phyloP scores from a whole-genome alignment of 176 grass and related monocot species.

The Hordeum marinum region DNA sequence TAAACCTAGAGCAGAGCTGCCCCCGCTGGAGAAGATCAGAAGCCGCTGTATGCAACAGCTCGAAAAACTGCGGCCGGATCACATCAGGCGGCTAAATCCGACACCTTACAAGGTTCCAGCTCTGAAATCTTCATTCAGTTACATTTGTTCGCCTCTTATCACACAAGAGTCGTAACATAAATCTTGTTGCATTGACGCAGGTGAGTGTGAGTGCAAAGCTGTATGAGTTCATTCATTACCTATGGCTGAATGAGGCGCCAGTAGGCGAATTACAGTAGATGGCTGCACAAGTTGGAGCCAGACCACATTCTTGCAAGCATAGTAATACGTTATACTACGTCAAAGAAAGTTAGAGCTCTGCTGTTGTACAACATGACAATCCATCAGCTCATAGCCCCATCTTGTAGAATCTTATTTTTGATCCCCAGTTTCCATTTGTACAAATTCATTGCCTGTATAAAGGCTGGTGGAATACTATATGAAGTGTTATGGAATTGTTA shows the following conservation, averaged over 20 bases:
- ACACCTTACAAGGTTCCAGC: slow-evolving; percentile 88
- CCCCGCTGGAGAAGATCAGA: slow-evolving; percentile 70
- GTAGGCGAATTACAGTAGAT: slow-evolving; percentile 78
- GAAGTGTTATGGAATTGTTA: not conserved
- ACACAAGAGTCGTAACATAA: not conserved
- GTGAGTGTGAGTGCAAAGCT: slow-evolving; percentile 80
- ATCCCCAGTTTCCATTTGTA: slow-evolving; percentile 1
- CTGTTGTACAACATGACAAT: slow-evolving; percentile 2
- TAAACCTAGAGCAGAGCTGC: slow-evolving; percentile 69
- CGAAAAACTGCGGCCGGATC: slow-evolving; percentile 74
- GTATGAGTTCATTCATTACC: slow-evolving; percentile 89
- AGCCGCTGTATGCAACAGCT: slow-evolving; percentile 86
- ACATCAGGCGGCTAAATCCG: slow-evolving; percentile 89
- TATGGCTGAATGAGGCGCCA: slow-evolving; percentile 87
- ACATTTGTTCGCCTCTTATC: not conserved
- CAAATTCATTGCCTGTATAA: slow-evolving; percentile 16
- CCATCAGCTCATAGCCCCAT: not conserved
- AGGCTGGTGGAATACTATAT: slow-evolving; percentile 28
- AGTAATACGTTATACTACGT: slow-evolving; percentile 23
- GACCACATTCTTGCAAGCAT: slow-evolving; percentile 34
- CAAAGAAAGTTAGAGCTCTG: slow-evolving; percentile 6
- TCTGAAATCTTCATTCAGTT: not conserved
- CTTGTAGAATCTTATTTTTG: slow-evolving; percentile 23
- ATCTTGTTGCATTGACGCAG: slow-evolving; percentile 34
- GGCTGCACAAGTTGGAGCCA: slow-evolving; percentile 25